Evolutionary conservation across 208 protist species (phyloP).

Genomic region (Acanthamoeba triangularis): DNA sequence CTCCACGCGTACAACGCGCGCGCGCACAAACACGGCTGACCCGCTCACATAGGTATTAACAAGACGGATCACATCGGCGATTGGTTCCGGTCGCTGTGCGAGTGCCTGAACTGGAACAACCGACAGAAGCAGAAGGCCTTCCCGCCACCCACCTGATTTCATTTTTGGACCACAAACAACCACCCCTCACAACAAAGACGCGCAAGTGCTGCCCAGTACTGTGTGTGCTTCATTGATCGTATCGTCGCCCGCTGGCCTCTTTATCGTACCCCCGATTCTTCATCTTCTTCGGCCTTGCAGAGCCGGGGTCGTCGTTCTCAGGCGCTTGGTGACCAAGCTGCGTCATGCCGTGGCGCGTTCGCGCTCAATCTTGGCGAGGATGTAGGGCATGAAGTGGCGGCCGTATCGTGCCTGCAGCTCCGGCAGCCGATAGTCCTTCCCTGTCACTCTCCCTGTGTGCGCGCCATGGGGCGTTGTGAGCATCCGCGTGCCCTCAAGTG

Average conservation of each 20-base stretch:
- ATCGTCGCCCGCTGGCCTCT: too few relatives aligned
- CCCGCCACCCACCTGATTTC: background rate
- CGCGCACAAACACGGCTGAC: background rate
- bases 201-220: background rate
- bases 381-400: conserved; percentile 24
- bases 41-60: background rate
- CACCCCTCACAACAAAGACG: too few relatives aligned
- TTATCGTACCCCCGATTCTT: too few relatives aligned
- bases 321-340: background rate
- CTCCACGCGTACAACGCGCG: background rate
- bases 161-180: background rate
- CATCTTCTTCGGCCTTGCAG: background rate
- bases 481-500: too few relatives aligned
- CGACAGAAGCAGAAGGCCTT: conserved; percentile 66
- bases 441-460: background rate
- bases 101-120: conserved; percentile 71
- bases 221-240: too few relatives aligned
- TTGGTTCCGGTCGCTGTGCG: conserved; percentile 64
- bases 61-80: conserved; percentile 71
- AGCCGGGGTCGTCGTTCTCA: too few relatives aligned
- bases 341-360: background rate
- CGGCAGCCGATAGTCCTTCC: background rate
- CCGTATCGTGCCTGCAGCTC: conserved; percentile 45
- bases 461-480: background rate
- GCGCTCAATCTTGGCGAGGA: conserved; percentile 6